Base-by-base conservation (phyloP, 192 early-diverging fungal genomes). In the Coemansia erecta region DNA sequence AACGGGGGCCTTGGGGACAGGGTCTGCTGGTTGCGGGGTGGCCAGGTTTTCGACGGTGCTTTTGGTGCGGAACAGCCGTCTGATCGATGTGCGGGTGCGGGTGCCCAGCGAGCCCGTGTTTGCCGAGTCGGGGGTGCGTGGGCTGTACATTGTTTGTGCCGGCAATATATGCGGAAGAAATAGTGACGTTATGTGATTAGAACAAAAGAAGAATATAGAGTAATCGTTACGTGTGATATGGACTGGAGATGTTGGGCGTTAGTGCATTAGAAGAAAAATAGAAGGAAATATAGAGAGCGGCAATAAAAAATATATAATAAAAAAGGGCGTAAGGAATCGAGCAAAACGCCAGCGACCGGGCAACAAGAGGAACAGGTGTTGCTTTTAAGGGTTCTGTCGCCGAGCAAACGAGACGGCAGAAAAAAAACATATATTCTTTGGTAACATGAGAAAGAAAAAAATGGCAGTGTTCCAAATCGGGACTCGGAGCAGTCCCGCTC, bases 61-160 rank as follows among this genome's bases (percentile, higher is more conserved):
- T 15, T 35, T 52, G 50, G 26, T 24, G 12, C 50, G 22, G 26
- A 52, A 52, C 13, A 52, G 13, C 22, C 50, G 50, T 31, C 50
- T 52, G 26, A 52, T 52, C 11, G 50, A 52, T 8, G 22, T 24
- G 19, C 50, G 19, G 50, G 26, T 52, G 19, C 50, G 21, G 19
- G 14, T 24, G 50, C 26, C 15, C 24, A 31, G 14, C 12, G 50
- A 52, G 13, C 11, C 9, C 28, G 19, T 21, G 46, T 31, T 31
- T 31, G 50, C 12, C n/a, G 26, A n/a, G 22, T 24, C 50, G 13
- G 50, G 50, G 0, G 50, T 52, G 22, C 26, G 50, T 52, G 50
- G 50, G n/a, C 50, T 52, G 26, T 52, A 15, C 50, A 52, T 52
- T 24, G 26, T 52, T 18, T 14, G 12, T 44, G 42, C 15, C 5